Base-by-base conservation (phyloP, 495 filamentous ascomycete genomes). In the Amphirosellinia nigrospora region DNA sequence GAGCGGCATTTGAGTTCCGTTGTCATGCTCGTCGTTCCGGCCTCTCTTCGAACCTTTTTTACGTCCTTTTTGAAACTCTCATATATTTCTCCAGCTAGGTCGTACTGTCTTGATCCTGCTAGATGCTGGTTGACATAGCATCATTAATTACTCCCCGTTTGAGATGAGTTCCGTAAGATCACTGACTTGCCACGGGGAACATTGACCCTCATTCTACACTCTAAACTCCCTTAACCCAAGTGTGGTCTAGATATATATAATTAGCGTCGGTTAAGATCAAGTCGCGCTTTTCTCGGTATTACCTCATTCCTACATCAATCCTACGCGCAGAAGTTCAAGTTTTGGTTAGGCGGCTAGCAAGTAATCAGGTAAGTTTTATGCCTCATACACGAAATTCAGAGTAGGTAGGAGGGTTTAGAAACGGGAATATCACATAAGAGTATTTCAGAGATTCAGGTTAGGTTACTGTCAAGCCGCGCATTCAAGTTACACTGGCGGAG, bases 181-280 rank as follows among this genome's bases (percentile, higher is more conserved):
- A 19, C 6, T 19, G 26, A 32, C 16, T 34, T 26, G 4, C 52
- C 21, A 50, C 3, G 15, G 0, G 2, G 1, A n/a, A n/a, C 30
- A 19, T 3, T 36, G 30, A 19, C 19, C 53, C 53, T 32, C 16
- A 30, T 36, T 58, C 1, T n/a, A n/a, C n/a, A n/a, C n/a, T n/a
- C 9, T 3, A 58, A 58, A 58, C 30, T 58, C 55, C 34, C 53
- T 30, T 58, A 58, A 21, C 53, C 53, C 53, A 58, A 58, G 30
- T 36, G 30, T 21, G 43, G 43, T 4, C 19, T 46, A 58, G 53
- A 19, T 32, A n/a, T 28, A 19, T 58, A n/a, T 10, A 58, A 6
- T 36, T 36, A 9, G 30, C 50, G 30, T 19, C 48, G 30, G 9
- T 3, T 26, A 53, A 53, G 50, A 16, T 2, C 11, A 26, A 23